phyloP scores from a whole-genome alignment of 768 basidiomycete species.

The Kwoniella mangroviensis region DNA sequence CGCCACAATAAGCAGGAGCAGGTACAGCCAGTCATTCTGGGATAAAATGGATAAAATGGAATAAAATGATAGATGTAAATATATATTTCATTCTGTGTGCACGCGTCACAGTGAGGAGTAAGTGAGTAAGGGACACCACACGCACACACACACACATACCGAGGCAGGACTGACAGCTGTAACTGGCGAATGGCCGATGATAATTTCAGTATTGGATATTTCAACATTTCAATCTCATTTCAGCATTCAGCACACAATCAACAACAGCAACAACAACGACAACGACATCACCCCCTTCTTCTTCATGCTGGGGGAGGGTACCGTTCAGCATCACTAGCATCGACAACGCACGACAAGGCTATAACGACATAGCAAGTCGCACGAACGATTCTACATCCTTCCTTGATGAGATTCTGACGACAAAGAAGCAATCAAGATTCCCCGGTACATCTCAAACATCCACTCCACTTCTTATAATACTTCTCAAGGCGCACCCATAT shows the following conservation, averaged over 20 bases:
- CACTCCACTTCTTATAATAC: background rate
- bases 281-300: background rate
- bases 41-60: constrained; percentile 9
- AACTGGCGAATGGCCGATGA: background rate
- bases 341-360: background rate
- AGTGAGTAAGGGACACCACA: background rate
- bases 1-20: background rate
- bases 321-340: background rate
- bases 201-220: background rate
- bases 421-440: background rate
- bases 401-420: background rate
- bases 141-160: too few species aligned
- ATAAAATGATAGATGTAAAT: constrained; percentile 16
- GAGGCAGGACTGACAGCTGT: too few species aligned
- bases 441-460: background rate
- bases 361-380: background rate
- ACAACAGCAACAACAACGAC: background rate
- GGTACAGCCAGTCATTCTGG: constrained; percentile 1
- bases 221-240: background rate
- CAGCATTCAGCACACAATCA: background rate
- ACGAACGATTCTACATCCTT: background rate
- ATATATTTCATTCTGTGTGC: background rate
- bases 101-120: background rate
- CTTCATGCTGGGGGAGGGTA: background rate
- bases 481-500: background rate